Percentiles rank a stretch among this genome's conserved stretches.
Conservation (phyloP, 169 alveolate genomes). For the Plasmodium gaboni region DNA sequence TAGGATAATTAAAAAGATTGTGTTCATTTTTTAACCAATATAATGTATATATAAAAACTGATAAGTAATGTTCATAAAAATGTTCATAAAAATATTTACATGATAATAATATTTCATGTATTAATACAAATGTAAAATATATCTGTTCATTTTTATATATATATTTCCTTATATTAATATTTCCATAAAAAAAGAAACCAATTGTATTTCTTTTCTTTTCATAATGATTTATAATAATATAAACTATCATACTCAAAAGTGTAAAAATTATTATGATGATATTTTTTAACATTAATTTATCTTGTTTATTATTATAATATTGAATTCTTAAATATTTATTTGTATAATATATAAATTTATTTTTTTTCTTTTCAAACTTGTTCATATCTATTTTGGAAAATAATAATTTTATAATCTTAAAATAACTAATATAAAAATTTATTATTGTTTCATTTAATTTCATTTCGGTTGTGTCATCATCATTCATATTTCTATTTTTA, state of each 20-base stretch:
- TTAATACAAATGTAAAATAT: slow-evolving; percentile 46
- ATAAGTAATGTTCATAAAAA: slow-evolving; percentile 25
- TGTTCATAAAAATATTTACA: slow-evolving; percentile 38
- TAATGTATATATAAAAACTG: slow-evolving; percentile 41
- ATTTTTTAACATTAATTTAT: slow-evolving; percentile 37
- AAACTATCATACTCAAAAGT: slow-evolving; percentile 27
- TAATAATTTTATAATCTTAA: slow-evolving; percentile 34
- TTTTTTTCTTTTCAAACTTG: slow-evolving; percentile 68
- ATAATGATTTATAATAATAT: slow-evolving; percentile 26
- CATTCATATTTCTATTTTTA: neutral
- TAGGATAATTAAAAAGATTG: slow-evolving; percentile 6
- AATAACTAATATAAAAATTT: slow-evolving; percentile 58
- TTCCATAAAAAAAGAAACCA: slow-evolving; percentile 31
- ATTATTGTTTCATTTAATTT: slow-evolving; percentile 35
- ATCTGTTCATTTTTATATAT: slow-evolving; percentile 55
- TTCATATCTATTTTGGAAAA: slow-evolving; percentile 66
- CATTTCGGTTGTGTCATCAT: slow-evolving; percentile 6
- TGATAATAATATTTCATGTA: slow-evolving; percentile 43
- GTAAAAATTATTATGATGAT: slow-evolving; percentile 37
- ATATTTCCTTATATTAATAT: slow-evolving; percentile 33
- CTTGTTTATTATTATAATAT: slow-evolving; percentile 46
- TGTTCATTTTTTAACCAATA: slow-evolving; percentile 45
- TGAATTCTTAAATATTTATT: slow-evolving; percentile 49
- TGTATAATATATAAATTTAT: slow-evolving; percentile 58
- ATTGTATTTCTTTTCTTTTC: slow-evolving; percentile 12